Conservation (phyloP, 192 early-diverging fungal genomes). For the Coemansia sp. region DNA sequence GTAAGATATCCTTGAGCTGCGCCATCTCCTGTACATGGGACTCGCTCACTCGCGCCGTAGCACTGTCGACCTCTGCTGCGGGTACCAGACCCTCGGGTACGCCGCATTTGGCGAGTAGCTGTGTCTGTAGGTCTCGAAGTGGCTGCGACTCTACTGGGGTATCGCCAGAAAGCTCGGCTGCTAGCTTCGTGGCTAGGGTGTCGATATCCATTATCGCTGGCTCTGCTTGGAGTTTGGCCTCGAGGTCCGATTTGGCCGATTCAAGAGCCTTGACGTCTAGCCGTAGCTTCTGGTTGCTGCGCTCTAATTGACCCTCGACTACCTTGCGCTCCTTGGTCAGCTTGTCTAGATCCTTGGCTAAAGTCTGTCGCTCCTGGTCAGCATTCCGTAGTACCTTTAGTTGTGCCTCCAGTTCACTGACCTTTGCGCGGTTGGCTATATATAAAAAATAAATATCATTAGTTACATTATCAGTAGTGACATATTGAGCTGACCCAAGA, state of each 20-base stretch:
- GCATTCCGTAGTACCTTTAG: not conserved
- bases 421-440: conserved; percentile 33
- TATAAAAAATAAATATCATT: not conserved
- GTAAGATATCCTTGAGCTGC: conserved; percentile 39
- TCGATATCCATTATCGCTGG: conserved; percentile 10
- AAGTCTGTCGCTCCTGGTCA: conserved; percentile 15
- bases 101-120: conserved; percentile 26
- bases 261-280: conserved; percentile 29
- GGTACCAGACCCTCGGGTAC: conserved; percentile 27
- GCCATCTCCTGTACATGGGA: conserved; percentile 17
- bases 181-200: conserved; percentile 16
- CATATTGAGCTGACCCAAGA: not conserved
- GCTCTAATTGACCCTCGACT: conserved; percentile 45
- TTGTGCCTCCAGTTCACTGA: conserved; percentile 28
- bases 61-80: conserved; percentile 13
- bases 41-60: conserved; percentile 9
- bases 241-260: not conserved
- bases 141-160: not conserved
- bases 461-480: not conserved
- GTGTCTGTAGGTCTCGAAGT: conserved; percentile 1
- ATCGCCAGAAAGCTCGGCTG: not conserved
- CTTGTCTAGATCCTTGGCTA: conserved; percentile 24
- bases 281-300: conserved; percentile 38
- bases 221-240: not conserved
- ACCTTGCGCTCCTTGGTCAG: conserved; percentile 45